These are phyloP conservation scores for Strigomonas galati DNA, from an alignment of 208 protist species.

Conservation along the genomic window DNA sequence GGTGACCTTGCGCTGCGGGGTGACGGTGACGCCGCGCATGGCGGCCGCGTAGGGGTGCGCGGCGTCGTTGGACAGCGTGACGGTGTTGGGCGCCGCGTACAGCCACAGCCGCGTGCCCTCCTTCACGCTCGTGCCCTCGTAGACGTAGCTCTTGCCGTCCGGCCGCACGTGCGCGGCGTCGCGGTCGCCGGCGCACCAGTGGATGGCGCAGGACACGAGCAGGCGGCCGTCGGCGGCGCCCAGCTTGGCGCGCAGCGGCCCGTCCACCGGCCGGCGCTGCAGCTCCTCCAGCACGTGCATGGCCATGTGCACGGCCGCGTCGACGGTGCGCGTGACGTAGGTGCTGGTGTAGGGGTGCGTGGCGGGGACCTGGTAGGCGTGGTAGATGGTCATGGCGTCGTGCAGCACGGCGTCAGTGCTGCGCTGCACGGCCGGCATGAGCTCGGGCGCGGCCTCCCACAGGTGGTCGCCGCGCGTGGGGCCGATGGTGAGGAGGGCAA, in stretches of 20 bases:
- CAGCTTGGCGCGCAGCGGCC: conserved; percentile 19
- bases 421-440: conserved; percentile 30
- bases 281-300: conserved; percentile 36
- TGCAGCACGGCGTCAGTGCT: conserved; percentile 18
- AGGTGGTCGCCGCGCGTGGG: conserved; percentile 28
- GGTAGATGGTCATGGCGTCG: conserved; percentile 18
- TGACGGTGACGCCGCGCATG: neutral
- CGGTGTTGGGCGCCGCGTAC: conserved; percentile 33
- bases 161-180: conserved; percentile 27
- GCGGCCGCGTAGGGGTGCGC: neutral
- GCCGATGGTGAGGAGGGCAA: conserved; percentile 50
- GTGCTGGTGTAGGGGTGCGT: conserved; percentile 38
- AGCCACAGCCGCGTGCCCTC: conserved; percentile 38
- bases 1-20: neutral
- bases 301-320: conserved; percentile 29
- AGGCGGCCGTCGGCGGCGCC: conserved; percentile 31
- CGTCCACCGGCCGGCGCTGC: conserved; percentile 29
- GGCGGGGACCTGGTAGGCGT: conserved; percentile 37
- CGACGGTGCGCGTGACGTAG: conserved; percentile 33
- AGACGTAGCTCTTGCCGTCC: conserved; percentile 20
- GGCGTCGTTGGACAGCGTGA: conserved; percentile 20
- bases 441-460: conserved; percentile 39
- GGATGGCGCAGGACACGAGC: conserved; percentile 36
- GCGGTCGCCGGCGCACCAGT: conserved; percentile 40
- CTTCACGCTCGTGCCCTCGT: conserved; percentile 38